A percentile compares a stretch with the other conserved stretches of the same genome.
phyloP scores from a whole-genome alignment of 441 rosid genomes.

The Oxalis stricta region DNA sequence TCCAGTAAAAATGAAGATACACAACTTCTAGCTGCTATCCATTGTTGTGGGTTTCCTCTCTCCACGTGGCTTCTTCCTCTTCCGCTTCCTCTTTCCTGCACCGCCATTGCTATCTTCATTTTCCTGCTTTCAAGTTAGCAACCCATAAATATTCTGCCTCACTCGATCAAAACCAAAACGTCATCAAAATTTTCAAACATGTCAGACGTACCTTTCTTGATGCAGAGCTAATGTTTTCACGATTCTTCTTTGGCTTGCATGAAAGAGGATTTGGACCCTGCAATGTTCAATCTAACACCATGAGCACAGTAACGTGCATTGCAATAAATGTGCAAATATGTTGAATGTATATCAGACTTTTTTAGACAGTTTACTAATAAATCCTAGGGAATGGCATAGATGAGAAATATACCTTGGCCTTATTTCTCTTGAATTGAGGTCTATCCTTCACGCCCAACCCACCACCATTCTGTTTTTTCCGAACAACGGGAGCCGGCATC shows the following conservation, averaged over 20 bases:
- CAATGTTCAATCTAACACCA: constrained; percentile 10
- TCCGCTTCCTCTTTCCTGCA: constrained; percentile 25
- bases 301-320: neutral
- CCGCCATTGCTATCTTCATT: constrained; percentile 13
- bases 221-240: constrained; percentile 15
- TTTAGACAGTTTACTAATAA: neutral
- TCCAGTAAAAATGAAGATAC: no score
- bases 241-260: constrained; percentile 47
- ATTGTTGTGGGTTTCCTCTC: constrained; percentile 9
- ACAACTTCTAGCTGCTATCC: no score
- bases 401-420: constrained; percentile 44
- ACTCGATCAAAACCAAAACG: no score
- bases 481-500: neutral
- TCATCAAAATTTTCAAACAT: no score
- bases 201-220: constrained; percentile 25
- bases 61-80: constrained; percentile 25
- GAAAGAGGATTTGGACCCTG: constrained; percentile 90
- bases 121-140: constrained; percentile 19
- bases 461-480: constrained; percentile 6
- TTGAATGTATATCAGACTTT: neutral
- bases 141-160: neutral
- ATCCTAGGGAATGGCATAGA: neutral
- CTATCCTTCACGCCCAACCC: constrained; percentile 37
- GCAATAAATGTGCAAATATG: neutral
- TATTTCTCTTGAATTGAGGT: constrained; percentile 69